Conservation (phyloP, 1,284 basidiomycete genomes). For the Irpex sp. region DNA sequence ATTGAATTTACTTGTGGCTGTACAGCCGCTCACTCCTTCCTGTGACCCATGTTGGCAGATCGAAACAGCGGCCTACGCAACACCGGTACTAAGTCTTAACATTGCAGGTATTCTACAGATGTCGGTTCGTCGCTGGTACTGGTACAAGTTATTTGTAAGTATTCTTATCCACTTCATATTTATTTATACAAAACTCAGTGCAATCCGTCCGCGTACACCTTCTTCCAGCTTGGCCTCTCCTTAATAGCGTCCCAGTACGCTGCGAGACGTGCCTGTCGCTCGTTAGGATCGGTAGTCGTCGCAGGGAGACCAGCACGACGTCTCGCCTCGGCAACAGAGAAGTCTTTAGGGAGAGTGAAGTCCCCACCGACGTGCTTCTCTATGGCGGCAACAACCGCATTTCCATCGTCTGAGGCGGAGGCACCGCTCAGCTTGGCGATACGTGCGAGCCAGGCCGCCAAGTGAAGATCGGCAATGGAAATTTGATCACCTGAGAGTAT, state of each 20-base stretch:
- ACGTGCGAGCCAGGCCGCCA: slow-evolving; percentile 72
- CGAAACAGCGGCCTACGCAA: no score
- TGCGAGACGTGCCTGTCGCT: slow-evolving; percentile 41
- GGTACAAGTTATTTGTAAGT: background rate
- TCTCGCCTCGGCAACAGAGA: slow-evolving; percentile 26
- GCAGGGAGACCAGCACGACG: slow-evolving; percentile 24
- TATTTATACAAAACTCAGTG: slow-evolving; percentile 24
- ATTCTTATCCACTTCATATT: background rate
- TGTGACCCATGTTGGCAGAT: no score
- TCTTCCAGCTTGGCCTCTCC: slow-evolving; percentile 64
- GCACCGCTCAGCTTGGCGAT: slow-evolving; percentile 57
- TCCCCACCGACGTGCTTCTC: slow-evolving; percentile 45
- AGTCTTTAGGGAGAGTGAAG: slow-evolving; percentile 41
- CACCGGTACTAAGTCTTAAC: background rate
- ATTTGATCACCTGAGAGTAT: slow-evolving; percentile 54
- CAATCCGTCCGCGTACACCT: slow-evolving; percentile 48
- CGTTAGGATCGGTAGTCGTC: slow-evolving; percentile 16
- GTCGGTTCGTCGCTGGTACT: background rate
- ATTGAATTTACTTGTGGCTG: no score
- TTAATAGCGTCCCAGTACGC: slow-evolving; percentile 66
- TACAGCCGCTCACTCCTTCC: no score
- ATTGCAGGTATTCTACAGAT: background rate
- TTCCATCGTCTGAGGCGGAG: slow-evolving; percentile 40
- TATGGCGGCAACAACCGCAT: slow-evolving; percentile 41
- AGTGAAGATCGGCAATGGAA: slow-evolving; percentile 76